Conservation (phyloP, 805 yeast species). For the Peterozyma toletana region DNA sequence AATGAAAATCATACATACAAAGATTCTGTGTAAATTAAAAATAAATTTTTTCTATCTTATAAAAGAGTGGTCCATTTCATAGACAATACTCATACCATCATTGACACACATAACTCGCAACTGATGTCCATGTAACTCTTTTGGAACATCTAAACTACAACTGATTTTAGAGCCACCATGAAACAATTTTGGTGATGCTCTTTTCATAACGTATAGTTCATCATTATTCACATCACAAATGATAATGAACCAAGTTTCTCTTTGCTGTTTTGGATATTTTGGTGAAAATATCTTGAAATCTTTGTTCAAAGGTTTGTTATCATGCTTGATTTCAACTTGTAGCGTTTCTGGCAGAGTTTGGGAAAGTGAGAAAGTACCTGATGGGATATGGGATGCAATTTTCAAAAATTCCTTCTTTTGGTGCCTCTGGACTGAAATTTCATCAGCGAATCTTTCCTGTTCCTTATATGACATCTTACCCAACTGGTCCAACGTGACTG, state of each 20-base stretch:
- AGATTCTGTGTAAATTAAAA: neutral
- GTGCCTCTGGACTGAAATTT: conserved; percentile 33
- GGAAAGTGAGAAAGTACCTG: conserved; percentile 35
- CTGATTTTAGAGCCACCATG: conserved; percentile 15
- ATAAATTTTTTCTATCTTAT: neutral
- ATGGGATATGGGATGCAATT: conserved; percentile 55
- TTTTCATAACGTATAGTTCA: conserved; percentile 59
- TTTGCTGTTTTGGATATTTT: conserved; percentile 81
- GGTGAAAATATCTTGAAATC: conserved; percentile 72
- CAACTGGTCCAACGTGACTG: conserved; percentile 27
- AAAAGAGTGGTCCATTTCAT: conserved; percentile 14
- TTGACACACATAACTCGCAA: conserved; percentile 46
- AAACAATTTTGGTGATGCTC: conserved; percentile 57
- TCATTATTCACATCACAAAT: conserved; percentile 39
- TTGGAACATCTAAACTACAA: conserved; percentile 43
- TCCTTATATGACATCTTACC: conserved; percentile 33
- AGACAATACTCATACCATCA: conserved; percentile 59
- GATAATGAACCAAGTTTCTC: conserved; percentile 88
- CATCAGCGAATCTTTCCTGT: conserved; percentile 25
- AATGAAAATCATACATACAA: neutral
- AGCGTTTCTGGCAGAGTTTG: conserved; percentile 31
- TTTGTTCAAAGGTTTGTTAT: conserved; percentile 37
- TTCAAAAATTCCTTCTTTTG: conserved; percentile 40
- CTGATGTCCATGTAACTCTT: conserved; percentile 35
- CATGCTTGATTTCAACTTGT: conserved; percentile 43